Conservation (phyloP, 768 basidiomycete species). For the Mycena pura region DNA sequence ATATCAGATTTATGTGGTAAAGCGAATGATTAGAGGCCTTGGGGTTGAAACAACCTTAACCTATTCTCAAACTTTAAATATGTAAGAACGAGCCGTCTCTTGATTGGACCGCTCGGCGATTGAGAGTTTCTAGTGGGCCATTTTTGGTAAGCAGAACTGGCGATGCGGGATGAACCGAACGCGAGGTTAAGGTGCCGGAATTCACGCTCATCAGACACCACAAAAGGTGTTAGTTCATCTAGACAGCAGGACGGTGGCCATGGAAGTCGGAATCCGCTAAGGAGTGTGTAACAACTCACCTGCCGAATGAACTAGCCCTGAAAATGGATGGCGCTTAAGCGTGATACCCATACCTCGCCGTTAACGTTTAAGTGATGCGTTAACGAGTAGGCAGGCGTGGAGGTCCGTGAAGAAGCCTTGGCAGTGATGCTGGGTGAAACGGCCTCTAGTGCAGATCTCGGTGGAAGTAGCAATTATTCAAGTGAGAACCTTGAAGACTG, state of each 20-base stretch:
- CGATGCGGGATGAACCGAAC: constrained; percentile 76
- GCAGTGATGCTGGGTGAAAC: constrained; percentile 77
- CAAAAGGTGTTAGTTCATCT: constrained; percentile 86
- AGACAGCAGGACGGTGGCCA: constrained; percentile 90
- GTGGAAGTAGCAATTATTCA: constrained; percentile 91
- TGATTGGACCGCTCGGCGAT: constrained; percentile 82
- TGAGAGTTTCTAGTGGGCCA: constrained; percentile 83
- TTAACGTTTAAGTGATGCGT: constrained; percentile 73
- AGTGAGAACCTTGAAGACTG: constrained; percentile 87
- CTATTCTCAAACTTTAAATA: constrained; percentile 85
- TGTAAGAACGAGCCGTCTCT: constrained; percentile 86
- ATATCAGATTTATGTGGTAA: constrained; percentile 71
- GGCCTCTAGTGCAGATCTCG: constrained; percentile 87
- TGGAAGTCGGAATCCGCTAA: constrained; percentile 87
- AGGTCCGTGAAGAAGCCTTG: constrained; percentile 81
- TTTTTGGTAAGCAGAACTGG: constrained; percentile 78
- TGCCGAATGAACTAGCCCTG: constrained; percentile 91
- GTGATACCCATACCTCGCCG: constrained; percentile 86
- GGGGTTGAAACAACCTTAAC: constrained; percentile 89
- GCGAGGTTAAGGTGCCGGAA: constrained; percentile 80
- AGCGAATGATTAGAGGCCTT: constrained; percentile 93
- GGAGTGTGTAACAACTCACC: constrained; percentile 90
- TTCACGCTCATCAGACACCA: constrained; percentile 87
- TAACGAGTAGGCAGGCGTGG: constrained; percentile 82
- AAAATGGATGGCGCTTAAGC: constrained; percentile 92